Conservation (phyloP, 257 asterid species). For the Oldenlandia corymbosa region DNA sequence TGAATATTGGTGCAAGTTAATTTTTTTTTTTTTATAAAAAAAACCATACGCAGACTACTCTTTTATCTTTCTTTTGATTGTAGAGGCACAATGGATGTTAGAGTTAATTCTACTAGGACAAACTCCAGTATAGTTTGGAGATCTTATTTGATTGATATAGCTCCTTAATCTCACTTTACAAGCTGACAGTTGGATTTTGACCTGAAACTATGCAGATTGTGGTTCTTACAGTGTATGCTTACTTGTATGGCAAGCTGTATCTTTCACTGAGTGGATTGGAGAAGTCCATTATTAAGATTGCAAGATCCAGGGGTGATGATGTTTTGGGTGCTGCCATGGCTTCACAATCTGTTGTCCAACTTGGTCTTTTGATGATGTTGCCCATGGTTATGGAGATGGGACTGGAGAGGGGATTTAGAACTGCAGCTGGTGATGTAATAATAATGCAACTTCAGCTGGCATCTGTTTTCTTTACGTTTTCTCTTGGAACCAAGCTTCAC, state of each 20-base stretch:
- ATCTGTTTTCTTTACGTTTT: constrained; percentile 86
- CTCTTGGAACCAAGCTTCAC: constrained; percentile 91
- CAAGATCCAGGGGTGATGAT: constrained; percentile 57
- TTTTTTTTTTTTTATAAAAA: no score
- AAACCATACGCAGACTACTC: background rate
- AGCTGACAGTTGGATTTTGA: constrained; percentile 1
- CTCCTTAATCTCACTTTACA: background rate
- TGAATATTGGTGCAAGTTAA: background rate
- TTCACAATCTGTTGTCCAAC: constrained; percentile 82
- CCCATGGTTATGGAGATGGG: constrained; percentile 99
- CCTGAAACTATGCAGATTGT: constrained; percentile 55
- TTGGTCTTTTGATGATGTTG: constrained; percentile 78
- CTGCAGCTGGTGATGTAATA: constrained; percentile 73
- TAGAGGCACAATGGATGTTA: background rate
- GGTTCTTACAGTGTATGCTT: constrained; percentile 82
- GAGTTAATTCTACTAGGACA: background rate
- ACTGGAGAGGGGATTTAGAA: constrained; percentile 83
- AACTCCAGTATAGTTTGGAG: background rate
- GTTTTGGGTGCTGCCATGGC: constrained; percentile 85
- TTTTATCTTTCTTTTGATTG: background rate
- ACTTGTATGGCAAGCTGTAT: constrained; percentile 78
- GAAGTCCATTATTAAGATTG: constrained; percentile 55
- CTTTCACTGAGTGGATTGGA: constrained; percentile 89
- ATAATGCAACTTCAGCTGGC: constrained; percentile 93
- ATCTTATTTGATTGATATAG: background rate